A percentile compares a stretch with the other conserved stretches of the same genome.
These are phyloP conservation scores for Ensete ventricosum DNA, from an alignment of 176 grass and related monocot species.

Conservation along the genomic window DNA sequence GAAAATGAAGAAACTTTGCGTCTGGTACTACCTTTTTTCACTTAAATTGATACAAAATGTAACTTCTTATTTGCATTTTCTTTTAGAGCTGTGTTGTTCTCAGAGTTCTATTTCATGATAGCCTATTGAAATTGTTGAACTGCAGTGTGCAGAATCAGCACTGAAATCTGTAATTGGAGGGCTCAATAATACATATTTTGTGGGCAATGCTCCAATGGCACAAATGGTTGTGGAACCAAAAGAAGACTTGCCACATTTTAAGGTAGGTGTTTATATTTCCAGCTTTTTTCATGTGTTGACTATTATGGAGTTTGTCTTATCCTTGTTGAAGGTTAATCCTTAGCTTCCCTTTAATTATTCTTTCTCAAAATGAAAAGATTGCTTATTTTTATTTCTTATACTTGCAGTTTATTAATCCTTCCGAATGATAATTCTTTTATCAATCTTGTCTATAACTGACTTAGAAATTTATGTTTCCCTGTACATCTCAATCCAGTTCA, in stretches of 20 bases:
- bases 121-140: background rate
- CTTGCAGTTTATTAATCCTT: too few species aligned
- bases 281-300: background rate
- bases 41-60: background rate
- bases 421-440: too few species aligned
- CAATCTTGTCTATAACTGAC: background rate
- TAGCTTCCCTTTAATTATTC: too few species aligned
- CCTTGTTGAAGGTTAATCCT: background rate
- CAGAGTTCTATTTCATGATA: background rate
- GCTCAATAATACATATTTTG: slow-evolving; percentile 79
- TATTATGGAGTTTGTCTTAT: background rate
- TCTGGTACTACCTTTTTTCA: slow-evolving; percentile 30
- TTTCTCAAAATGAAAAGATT: too few species aligned
- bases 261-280: slow-evolving; percentile 34
- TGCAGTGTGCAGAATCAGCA: slow-evolving; percentile 89
- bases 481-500: background rate
- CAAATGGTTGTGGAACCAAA: slow-evolving; percentile 57
- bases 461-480: too few species aligned
- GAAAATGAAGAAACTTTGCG: slow-evolving; percentile 81
- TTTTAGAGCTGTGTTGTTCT: background rate
- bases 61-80: background rate
- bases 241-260: slow-evolving; percentile 39
- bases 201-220: slow-evolving; percentile 96
- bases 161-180: slow-evolving; percentile 69
- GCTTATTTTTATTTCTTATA: too few species aligned